Evolutionary conservation across 352 stramenopile genomes (phyloP).

Genomic region (Phytophthora sp.): DNA sequence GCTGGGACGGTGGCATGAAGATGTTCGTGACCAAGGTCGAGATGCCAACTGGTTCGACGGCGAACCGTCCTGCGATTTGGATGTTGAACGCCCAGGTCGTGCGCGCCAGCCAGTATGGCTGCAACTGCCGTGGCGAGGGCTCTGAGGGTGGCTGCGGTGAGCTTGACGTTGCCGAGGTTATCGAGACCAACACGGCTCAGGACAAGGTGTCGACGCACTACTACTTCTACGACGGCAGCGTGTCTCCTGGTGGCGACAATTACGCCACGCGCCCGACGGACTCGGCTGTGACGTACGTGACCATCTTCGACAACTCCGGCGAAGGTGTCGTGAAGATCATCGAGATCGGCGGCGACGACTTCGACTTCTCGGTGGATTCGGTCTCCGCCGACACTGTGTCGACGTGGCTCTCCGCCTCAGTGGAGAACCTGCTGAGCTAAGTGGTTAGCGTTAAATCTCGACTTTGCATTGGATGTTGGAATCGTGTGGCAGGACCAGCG

Average conservation of each 20-base stretch:
- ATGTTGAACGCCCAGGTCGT: constrained; percentile 81
- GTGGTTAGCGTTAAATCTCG: neutral
- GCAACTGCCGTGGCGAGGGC: constrained; percentile 73
- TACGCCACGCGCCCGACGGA: constrained; percentile 43
- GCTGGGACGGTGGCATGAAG: constrained; percentile 77
- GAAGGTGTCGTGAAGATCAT: constrained; percentile 55
- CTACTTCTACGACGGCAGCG: constrained; percentile 73
- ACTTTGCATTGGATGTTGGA: constrained; percentile 11
- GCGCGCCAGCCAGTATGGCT: constrained; percentile 72
- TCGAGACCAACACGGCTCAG: constrained; percentile 60
- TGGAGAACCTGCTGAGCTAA: constrained; percentile 48
- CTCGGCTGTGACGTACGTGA: constrained; percentile 50
- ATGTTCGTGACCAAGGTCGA: constrained; percentile 80
- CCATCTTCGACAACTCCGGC: constrained; percentile 56
- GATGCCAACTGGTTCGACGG: constrained; percentile 52
- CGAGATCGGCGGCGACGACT: constrained; percentile 49
- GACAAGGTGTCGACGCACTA: constrained; percentile 77
- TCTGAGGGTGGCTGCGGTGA: constrained; percentile 69
- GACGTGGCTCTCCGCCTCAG: constrained; percentile 41
- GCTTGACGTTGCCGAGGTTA: constrained; percentile 76
- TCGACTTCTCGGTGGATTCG: constrained; percentile 44
- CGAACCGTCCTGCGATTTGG: constrained; percentile 79
- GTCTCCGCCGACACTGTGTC: constrained; percentile 38
- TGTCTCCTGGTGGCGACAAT: constrained; percentile 55
- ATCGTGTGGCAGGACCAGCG: neutral